Evolutionary conservation across 164 flowering plant genomes (phyloP).

Genomic region (Saururus chinensis): DNA sequence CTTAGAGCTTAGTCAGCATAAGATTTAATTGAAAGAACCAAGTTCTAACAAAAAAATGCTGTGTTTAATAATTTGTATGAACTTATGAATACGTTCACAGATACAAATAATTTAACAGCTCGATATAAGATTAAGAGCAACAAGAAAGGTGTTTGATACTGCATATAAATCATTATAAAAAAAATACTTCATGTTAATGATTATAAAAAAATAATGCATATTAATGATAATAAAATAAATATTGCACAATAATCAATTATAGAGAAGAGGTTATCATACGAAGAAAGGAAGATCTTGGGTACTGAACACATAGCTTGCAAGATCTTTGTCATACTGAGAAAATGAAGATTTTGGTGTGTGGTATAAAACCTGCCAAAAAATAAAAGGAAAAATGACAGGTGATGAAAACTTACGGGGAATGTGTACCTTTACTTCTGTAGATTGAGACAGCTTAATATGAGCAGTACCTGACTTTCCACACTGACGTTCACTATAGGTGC

Average conservation of each 20-base stretch:
- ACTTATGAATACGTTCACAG: background rate
- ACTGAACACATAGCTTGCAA: slow-evolving; percentile 52
- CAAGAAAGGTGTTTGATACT: too few relatives aligned
- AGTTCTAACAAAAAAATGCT: too few relatives aligned
- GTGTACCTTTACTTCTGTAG: background rate
- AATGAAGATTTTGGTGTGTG: slow-evolving; percentile 84
- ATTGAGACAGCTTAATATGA: background rate
- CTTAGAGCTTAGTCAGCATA: too few relatives aligned
- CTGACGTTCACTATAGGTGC: slow-evolving; percentile 60
- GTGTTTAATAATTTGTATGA: too few relatives aligned
- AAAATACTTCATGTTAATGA: too few relatives aligned
- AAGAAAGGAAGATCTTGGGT: slow-evolving; percentile 89
- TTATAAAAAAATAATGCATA: too few relatives aligned
- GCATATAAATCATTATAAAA: too few relatives aligned
- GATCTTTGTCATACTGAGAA: slow-evolving; percentile 70
- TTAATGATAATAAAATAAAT: too few relatives aligned
- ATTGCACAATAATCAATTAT: background rate
- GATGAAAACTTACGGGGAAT: background rate
- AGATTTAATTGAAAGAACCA: too few relatives aligned
- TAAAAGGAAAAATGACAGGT: background rate
- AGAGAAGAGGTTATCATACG: slow-evolving; percentile 33
- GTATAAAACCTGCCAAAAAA: slow-evolving; percentile 56
- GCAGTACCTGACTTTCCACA: slow-evolving; percentile 83
- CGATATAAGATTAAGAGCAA: too few relatives aligned
- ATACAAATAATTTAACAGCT: background rate